Evolutionary conservation across 148 eudicot species (phyloP).

Genomic region (Cornus florida): DNA sequence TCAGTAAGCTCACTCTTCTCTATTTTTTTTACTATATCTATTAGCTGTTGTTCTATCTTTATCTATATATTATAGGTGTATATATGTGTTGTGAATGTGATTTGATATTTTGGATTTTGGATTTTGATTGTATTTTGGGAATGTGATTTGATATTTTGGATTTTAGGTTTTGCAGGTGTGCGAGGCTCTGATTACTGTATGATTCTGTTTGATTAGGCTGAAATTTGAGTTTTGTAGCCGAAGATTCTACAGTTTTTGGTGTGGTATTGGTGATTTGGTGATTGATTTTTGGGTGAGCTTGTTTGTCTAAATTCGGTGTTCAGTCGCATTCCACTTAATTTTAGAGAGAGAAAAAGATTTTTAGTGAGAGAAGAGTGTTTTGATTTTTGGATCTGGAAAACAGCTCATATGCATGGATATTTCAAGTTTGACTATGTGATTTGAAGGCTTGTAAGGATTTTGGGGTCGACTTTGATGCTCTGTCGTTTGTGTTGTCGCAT

Average conservation of each 20-base stretch:
- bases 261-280: not conserved
- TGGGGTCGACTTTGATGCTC: conserved; percentile 3
- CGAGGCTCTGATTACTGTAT: not conserved
- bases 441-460: not conserved
- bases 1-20: not conserved
- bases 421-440: not conserved
- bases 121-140: not conserved
- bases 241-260: not conserved
- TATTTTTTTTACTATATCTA: not conserved
- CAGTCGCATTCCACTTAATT: not conserved
- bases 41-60: not conserved
- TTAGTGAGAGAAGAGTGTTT: not conserved
- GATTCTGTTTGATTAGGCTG: not conserved
- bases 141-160: not conserved
- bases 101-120: not conserved
- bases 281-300: not conserved
- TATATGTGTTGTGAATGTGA: not conserved
- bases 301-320: conserved; percentile 1
- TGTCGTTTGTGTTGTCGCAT: conserved; percentile 2
- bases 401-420: not conserved
- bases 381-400: conserved; percentile 11
- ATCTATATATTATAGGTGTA: too few species aligned
- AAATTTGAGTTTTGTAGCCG: not conserved
- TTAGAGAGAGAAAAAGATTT: not conserved
- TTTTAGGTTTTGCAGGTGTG: conserved; percentile 10